Evolutionary conservation across 2,329 filamentous ascomycete genomes (phyloP).

Genomic region (Hymenoscyphus albidus): DNA sequence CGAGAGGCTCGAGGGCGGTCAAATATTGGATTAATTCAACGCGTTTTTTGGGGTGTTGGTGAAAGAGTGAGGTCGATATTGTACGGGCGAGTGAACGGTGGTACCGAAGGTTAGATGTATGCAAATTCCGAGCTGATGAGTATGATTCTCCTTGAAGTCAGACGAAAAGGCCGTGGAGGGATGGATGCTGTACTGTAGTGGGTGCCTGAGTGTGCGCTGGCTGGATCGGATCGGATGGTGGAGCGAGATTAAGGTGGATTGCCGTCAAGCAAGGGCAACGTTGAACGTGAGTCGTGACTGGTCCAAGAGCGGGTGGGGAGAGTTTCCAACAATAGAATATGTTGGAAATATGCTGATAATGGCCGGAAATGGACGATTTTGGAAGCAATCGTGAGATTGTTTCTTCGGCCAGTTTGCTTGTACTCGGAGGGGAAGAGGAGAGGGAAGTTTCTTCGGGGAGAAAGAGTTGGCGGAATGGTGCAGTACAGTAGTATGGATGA

Average conservation of each 20-base stretch:
- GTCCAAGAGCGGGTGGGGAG: not conserved
- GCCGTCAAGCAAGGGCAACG: constrained; percentile 29
- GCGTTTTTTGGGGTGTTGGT: constrained; percentile 43
- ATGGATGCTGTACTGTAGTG: constrained; percentile 26
- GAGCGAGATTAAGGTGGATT: constrained; percentile 35
- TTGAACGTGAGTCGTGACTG: not conserved
- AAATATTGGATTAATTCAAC: constrained; percentile 12
- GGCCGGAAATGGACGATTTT: constrained; percentile 6
- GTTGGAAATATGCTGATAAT: constrained; percentile 2
- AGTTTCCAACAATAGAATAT: constrained; percentile 11
- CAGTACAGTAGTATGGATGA: not conserved
- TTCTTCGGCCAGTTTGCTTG: not conserved
- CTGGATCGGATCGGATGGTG: constrained; percentile 33
- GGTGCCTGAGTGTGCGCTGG: constrained; percentile 28
- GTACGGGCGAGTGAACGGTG: constrained; percentile 15
- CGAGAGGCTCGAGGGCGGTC: constrained; percentile 16
- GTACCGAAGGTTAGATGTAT: constrained; percentile 24
- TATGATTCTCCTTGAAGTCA: constrained; percentile 19
- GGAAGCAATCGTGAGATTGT: constrained; percentile 3
- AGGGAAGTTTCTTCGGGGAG: not conserved
- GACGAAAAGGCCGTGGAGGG: constrained; percentile 23
- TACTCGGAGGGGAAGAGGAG: not conserved
- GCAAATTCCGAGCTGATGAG: constrained; percentile 17
- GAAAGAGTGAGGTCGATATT: constrained; percentile 59
- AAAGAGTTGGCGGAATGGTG: not conserved